Conservation (phyloP, 371 early-diverging fungal genomes). For the Rhizopus stolonifer region DNA sequence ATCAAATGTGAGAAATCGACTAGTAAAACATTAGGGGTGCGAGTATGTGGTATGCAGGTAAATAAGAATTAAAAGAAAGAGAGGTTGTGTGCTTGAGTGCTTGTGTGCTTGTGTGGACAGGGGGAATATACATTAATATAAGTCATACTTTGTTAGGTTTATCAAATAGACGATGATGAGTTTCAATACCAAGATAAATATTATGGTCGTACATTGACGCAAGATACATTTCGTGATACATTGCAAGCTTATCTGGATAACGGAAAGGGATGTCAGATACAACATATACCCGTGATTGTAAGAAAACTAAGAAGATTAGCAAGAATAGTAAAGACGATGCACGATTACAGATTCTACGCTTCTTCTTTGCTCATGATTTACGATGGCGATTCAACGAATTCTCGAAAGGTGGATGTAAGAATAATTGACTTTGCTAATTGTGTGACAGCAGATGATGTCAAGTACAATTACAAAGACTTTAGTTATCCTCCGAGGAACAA, state of each 20-base stretch:
- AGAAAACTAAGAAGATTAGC: slow-evolving; percentile 72
- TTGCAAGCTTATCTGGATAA: slow-evolving; percentile 86
- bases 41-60: slow-evolving; percentile 97
- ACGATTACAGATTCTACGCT: slow-evolving; percentile 88
- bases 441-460: slow-evolving; percentile 38
- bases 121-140: neutral
- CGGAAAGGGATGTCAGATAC: slow-evolving; percentile 67
- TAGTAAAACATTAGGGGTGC: slow-evolving; percentile 85
- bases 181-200: slow-evolving; percentile 91
- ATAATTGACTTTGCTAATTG: slow-evolving; percentile 96
- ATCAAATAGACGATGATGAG: slow-evolving; percentile 65
- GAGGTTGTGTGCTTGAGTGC: no score
- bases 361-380: slow-evolving; percentile 73
- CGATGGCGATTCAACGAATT: slow-evolving; percentile 32
- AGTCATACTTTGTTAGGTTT: slow-evolving; percentile 65
- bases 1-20: slow-evolving; percentile 90
- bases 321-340: slow-evolving; percentile 68
- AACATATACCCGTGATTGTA: slow-evolving; percentile 80
- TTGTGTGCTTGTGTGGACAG: neutral
- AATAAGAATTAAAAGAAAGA: slow-evolving; percentile 4
- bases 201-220: slow-evolving; percentile 82
- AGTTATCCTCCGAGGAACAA: slow-evolving; percentile 71
- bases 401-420: slow-evolving; percentile 67
- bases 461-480: slow-evolving; percentile 26
- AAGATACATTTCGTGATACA: slow-evolving; percentile 73